A percentile compares a stretch with the other conserved stretches of the same genome.
Evolutionary conservation across 1,284 basidiomycete genomes (phyloP).

Genomic region (Cryptococcus maquisensis): DNA sequence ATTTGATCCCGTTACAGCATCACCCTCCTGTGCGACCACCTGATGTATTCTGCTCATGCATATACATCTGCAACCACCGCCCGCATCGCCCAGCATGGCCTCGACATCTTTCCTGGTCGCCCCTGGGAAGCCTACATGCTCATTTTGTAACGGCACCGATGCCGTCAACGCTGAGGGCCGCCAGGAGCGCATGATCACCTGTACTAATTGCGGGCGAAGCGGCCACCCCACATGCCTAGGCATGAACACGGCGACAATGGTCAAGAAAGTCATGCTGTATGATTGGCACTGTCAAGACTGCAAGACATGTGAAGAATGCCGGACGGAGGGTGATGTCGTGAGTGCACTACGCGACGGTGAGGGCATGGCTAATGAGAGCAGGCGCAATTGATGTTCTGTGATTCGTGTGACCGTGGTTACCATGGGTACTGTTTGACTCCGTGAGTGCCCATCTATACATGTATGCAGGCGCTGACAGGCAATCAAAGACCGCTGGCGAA

Average conservation of each 20-base stretch:
- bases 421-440: slow-evolving; percentile 84
- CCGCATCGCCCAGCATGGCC: no score
- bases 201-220: slow-evolving; percentile 36
- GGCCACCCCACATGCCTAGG: slow-evolving; percentile 70
- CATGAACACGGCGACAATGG: slow-evolving; percentile 51
- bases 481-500: slow-evolving; percentile 55
- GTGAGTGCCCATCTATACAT: slow-evolving; percentile 31
- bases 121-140: slow-evolving; percentile 4
- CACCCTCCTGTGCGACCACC: no score
- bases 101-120: no score
- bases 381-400: slow-evolving; percentile 85
- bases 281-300: slow-evolving; percentile 89
- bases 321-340: slow-evolving; percentile 82
- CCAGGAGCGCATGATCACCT: slow-evolving; percentile 39
- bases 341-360: slow-evolving; percentile 43
- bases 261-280: slow-evolving; percentile 61
- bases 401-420: slow-evolving; percentile 92
- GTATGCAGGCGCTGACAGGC: neutral
- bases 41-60: no score
- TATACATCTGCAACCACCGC: no score
- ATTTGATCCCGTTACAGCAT: no score
- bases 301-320: slow-evolving; percentile 87
- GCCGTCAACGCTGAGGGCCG: slow-evolving; percentile 18
- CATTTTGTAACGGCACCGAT: slow-evolving; percentile 35
- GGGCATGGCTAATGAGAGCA: slow-evolving; percentile 37